A percentile compares a stretch with the other conserved stretches of the same genome.
Conservation (phyloP, 768 basidiomycete genomes). For the Leccinum boreale region DNA sequence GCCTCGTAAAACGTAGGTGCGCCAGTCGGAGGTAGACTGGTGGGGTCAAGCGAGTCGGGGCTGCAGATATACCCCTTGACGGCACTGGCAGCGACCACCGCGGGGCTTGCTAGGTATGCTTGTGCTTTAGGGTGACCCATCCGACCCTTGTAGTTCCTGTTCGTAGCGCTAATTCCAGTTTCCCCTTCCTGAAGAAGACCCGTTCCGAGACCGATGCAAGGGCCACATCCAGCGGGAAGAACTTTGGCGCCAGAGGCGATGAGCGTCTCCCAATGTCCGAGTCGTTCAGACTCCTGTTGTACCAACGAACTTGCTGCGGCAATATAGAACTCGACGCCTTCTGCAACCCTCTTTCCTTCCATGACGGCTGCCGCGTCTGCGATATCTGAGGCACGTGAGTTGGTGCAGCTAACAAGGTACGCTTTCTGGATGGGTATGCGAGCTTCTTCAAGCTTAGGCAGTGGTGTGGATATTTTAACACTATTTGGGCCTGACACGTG, state of each 20-base stretch:
- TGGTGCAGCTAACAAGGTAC: slow-evolving; percentile 97
- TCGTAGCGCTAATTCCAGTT: slow-evolving; percentile 95
- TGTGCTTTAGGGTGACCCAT: slow-evolving; percentile 96
- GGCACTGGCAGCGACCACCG: slow-evolving; percentile 95
- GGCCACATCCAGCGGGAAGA: slow-evolving; percentile 94
- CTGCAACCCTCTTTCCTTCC: slow-evolving; percentile 73
- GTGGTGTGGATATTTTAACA: slow-evolving; percentile 93
- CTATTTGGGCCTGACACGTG: slow-evolving; percentile 98
- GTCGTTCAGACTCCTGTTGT: slow-evolving; percentile 81
- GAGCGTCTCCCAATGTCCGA: slow-evolving; percentile 87
- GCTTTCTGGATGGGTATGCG: slow-evolving; percentile 91
- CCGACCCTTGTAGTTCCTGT: slow-evolving; percentile 97
- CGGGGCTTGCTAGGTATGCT: slow-evolving; percentile 95
- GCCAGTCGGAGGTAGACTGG: slow-evolving; percentile 45
- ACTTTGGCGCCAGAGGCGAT: slow-evolving; percentile 88
- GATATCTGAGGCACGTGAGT: slow-evolving; percentile 93
- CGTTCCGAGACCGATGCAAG: slow-evolving; percentile 94
- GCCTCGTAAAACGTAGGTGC: slow-evolving; percentile 59
- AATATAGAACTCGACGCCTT: slow-evolving; percentile 95
- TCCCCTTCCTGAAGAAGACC: slow-evolving; percentile 93
- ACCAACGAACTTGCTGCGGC: slow-evolving; percentile 93
- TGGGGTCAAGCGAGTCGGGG: slow-evolving; percentile 63
- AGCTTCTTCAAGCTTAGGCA: slow-evolving; percentile 73
- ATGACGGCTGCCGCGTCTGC: slow-evolving; percentile 90
- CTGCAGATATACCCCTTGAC: slow-evolving; percentile 87